Conservation (phyloP, 2,329 filamentous ascomycete species). For the Pseudopithomyces chartarum region DNA sequence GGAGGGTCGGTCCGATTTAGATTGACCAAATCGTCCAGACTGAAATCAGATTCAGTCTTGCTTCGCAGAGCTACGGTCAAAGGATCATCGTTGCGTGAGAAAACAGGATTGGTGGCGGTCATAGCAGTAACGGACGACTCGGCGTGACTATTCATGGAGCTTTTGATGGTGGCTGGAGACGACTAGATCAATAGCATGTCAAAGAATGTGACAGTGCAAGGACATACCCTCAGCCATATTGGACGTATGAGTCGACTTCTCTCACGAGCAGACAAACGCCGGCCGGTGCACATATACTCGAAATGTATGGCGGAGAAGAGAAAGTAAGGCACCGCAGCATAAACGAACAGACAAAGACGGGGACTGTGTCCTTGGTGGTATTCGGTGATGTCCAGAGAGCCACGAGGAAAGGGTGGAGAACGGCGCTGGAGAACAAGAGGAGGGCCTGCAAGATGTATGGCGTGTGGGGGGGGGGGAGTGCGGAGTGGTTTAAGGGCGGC, state of each 20-base stretch:
- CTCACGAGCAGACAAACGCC: constrained; percentile 13
- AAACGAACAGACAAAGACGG: neutral
- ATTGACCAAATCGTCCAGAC: constrained; percentile 22
- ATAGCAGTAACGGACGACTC: constrained; percentile 15
- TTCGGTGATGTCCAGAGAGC: neutral
- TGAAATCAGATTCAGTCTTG: constrained; percentile 8
- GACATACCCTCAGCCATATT: constrained; percentile 26
- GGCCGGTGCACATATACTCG: constrained; percentile 23
- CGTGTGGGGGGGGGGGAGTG: neutral
- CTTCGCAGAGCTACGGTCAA: constrained; percentile 20
- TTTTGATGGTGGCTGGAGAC: constrained; percentile 27
- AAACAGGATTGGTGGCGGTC: constrained; percentile 14
- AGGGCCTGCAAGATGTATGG: neutral
- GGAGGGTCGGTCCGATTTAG: constrained; percentile 16
- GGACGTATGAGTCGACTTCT: constrained; percentile 18
- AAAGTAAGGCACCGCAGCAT: neutral
- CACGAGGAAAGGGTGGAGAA: neutral
- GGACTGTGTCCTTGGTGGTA: neutral
- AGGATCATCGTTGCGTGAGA: constrained; percentile 24
- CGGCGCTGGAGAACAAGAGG: neutral
- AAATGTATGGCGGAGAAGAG: neutral
- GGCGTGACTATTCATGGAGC: constrained; percentile 16
- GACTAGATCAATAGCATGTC: constrained; percentile 7
- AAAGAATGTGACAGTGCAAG: neutral
- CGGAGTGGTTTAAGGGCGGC: neutral